A percentile compares a stretch with the other conserved stretches of the same genome.
phyloP scores from a whole-genome alignment of 208 protist species.

The Trypanosoma lewisi region DNA sequence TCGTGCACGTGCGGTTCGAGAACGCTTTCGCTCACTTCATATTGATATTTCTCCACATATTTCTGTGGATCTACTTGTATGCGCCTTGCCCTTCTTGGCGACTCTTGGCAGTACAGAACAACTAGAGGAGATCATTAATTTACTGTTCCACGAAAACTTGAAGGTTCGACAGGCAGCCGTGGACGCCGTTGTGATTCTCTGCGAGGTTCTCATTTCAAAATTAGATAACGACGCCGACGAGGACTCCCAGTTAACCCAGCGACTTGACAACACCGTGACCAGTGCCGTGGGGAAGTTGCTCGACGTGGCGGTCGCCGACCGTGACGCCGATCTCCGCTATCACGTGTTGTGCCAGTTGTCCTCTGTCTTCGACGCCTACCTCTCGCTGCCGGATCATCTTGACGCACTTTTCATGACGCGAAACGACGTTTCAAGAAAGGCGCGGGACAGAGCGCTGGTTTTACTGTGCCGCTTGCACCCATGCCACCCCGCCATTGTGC shows the following conservation, averaged over 20 bases:
- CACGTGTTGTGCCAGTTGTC: constrained; percentile 57
- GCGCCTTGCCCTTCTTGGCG: constrained; percentile 64
- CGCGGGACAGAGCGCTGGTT: constrained; percentile 55
- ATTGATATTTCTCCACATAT: constrained; percentile 42
- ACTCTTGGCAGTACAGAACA: constrained; percentile 71
- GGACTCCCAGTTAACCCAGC: not conserved
- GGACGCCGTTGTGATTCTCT: constrained; percentile 60
- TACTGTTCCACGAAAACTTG: constrained; percentile 75
- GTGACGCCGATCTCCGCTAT: constrained; percentile 63
- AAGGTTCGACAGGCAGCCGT: constrained; percentile 60
- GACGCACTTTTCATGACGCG: constrained; percentile 82
- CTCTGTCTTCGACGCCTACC: constrained; percentile 66
- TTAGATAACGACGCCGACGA: constrained; percentile 3
- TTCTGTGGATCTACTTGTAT: constrained; percentile 50
- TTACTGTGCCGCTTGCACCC: constrained; percentile 78
- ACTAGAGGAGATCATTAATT: constrained; percentile 61
- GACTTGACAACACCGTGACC: constrained; percentile 53
- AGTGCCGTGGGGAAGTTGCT: constrained; percentile 74
- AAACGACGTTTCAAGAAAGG: constrained; percentile 65
- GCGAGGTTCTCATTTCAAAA: constrained; percentile 55
- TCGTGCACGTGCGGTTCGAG: constrained; percentile 30
- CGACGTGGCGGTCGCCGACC: constrained; percentile 81
- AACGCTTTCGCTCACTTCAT: constrained; percentile 37
- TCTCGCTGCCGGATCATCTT: constrained; percentile 74
- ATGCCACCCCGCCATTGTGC: constrained; percentile 64